phyloP scores from a whole-genome alignment of 371 early-diverging fungal species.

The Mortierella sp. region DNA sequence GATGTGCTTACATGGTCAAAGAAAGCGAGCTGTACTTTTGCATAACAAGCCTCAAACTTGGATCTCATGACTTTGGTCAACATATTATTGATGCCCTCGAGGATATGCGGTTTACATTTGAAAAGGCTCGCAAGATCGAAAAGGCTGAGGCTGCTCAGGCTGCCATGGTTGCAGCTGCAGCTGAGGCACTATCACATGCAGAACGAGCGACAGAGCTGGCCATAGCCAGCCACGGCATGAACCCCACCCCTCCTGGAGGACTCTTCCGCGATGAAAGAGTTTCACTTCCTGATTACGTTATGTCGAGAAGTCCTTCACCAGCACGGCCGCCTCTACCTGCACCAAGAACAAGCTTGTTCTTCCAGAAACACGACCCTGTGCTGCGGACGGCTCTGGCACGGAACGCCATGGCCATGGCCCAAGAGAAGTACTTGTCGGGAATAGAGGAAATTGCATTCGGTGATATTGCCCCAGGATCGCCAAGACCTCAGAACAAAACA shows the following conservation, averaged over 20 bases:
- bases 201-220: background rate
- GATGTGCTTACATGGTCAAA: conserved; percentile 94
- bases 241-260: no score
- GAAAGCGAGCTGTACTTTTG: conserved; percentile 84
- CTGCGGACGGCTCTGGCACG: conserved; percentile 46
- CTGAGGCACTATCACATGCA: conserved; percentile 28
- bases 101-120: conserved; percentile 74
- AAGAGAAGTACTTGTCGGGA: conserved; percentile 56
- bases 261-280: conserved; percentile 2
- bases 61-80: conserved; percentile 69
- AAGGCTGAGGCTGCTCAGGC: conserved; percentile 53
- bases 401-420: conserved; percentile 48
- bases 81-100: conserved; percentile 71
- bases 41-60: conserved; percentile 70
- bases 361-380: conserved; percentile 54
- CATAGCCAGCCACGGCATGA: background rate
- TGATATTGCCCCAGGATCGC: conserved; percentile 42
- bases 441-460: conserved; percentile 57
- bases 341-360: conserved; percentile 52
- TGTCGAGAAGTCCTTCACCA: conserved; percentile 55
- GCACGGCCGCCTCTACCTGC: conserved; percentile 23
- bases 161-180: conserved; percentile 35
- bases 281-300: no score
- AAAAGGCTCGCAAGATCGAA: conserved; percentile 56
- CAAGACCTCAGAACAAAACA: conserved; percentile 27